Base-by-base conservation (phyloP, 2,329 filamentous ascomycete species). In the Cladosporium colombiae region DNA sequence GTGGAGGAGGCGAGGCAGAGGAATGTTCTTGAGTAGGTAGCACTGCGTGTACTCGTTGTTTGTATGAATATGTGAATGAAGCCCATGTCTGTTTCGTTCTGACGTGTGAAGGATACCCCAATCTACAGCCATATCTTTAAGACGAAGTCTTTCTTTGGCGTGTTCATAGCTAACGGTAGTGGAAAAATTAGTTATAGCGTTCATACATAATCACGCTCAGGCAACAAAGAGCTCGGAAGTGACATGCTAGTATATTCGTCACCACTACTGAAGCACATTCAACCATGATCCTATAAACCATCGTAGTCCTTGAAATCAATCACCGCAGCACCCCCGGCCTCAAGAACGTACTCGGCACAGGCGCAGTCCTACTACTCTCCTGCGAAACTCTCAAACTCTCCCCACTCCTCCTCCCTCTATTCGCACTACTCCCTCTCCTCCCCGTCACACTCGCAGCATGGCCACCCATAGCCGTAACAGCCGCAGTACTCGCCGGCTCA, bases 1-100 rank as follows among this genome's bases (percentile, higher is more conserved):
- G 86, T 89, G 13, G 81, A 85, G 65, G 85, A 84, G 65, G 86
- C 86, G 2, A 77, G 81, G 66, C 75, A 75, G 61, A 79, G 86
- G 68, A 89, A 88, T 74, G 76, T 75, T 33, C 10, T 37, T 3
- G 62, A 64, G 23, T 65, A n/a, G 52, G 5, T 31, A 10, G 16
- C 18, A 14, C 6, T 14, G 0, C 18, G 16, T 55, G 52, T 33
- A 37, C 1, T 27, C 6, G 5, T 25, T 37, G 53, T 37, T 2
- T 52, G 23, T 52, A 21, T 52, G n/a, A 7, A 52, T 52, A 23
- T 46, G 18, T 44, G n/a, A 21, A 5, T 46, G 10, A 46, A 46
- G 40, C n/a, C 10, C 18, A 44, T n/a, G 37, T 7, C 18, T 10
- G 37, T n/a, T 44, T 40, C n/a, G n/a, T n/a, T n/a, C n/a, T n/a